These are phyloP conservation scores for Wallacemonas sp. DNA, from an alignment of 208 protist species.

Conservation along the genomic window DNA sequence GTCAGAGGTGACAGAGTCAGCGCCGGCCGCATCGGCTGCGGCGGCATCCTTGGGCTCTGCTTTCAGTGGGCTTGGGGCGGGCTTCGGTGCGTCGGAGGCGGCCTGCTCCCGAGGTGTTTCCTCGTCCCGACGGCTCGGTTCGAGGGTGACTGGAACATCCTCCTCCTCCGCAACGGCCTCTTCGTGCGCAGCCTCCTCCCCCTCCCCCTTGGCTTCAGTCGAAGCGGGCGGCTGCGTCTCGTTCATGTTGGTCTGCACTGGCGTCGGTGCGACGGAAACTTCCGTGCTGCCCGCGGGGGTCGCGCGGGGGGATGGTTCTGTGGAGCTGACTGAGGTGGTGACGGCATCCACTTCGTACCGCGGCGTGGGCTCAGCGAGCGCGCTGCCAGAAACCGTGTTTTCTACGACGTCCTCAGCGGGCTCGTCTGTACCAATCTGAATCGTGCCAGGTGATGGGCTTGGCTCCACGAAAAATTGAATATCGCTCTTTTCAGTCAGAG, in stretches of 20 bases:
- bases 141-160: no score
- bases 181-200: neutral
- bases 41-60: no score
- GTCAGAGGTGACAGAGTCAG: neutral
- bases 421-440: no score
- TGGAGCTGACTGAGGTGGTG: neutral
- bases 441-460: no score
- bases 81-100: no score
- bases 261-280: conserved; percentile 1
- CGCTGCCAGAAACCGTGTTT: no score
- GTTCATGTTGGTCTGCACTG: neutral
- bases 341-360: neutral
- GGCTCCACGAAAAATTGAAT: conserved; percentile 9
- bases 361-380: no score
- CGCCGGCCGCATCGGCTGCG: neutral
- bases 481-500: conserved; percentile 1
- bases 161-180: neutral
- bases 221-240: neutral
- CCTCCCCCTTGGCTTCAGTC: no score
- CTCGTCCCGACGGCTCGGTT: no score
- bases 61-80: no score
- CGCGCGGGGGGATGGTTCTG: neutral
- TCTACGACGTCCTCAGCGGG: no score
- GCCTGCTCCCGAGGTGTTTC: no score
- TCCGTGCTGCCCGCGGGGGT: neutral